A percentile compares a stretch with the other conserved stretches of the same genome.
Conservation (phyloP, 768 basidiomycete genomes). For the Boletus rubropictus region DNA sequence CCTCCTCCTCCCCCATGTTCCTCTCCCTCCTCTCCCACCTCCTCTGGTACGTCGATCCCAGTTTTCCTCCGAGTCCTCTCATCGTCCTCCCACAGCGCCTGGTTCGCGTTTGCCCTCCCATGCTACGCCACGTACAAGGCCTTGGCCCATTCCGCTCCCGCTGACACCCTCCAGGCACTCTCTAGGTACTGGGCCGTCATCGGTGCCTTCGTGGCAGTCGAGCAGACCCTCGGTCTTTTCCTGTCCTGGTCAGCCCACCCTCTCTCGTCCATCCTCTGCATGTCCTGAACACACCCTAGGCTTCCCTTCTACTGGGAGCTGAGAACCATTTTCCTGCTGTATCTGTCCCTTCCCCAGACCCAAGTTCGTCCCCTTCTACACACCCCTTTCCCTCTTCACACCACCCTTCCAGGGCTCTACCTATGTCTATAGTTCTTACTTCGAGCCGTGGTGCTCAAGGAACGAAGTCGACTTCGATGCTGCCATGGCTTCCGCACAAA, state of each 20-base stretch:
- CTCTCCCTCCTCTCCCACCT: conserved; percentile 45
- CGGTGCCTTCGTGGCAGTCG: conserved; percentile 54
- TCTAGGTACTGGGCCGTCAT: conserved; percentile 62
- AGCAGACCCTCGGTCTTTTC: conserved; percentile 58
- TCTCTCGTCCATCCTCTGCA: not conserved
- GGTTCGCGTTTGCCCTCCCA: conserved; percentile 66
- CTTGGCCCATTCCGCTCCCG: conserved; percentile 45
- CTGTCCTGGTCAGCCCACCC: conserved; percentile 51
- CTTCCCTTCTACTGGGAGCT: conserved; percentile 73
- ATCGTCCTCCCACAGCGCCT: conserved; percentile 42
- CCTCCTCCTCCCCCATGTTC: conserved; percentile 34
- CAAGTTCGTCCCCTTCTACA: conserved; percentile 39
- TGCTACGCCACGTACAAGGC: conserved; percentile 65
- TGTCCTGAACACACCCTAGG: conserved; percentile 37
- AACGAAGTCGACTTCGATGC: conserved; percentile 60
- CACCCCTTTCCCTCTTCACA: conserved; percentile 5
- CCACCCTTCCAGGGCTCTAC: conserved; percentile 51
- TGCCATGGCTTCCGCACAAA: conserved; percentile 49
- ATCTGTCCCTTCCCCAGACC: conserved; percentile 63
- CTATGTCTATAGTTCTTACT: conserved; percentile 53
- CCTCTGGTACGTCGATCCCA: conserved; percentile 35
- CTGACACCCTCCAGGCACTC: conserved; percentile 53
- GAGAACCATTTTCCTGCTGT: conserved; percentile 63
- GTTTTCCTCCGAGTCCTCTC: not conserved
- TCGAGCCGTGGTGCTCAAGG: conserved; percentile 54